Base-by-base conservation (phyloP, 2,329 filamentous ascomycete species). In the Diplodia scrobiculata region DNA sequence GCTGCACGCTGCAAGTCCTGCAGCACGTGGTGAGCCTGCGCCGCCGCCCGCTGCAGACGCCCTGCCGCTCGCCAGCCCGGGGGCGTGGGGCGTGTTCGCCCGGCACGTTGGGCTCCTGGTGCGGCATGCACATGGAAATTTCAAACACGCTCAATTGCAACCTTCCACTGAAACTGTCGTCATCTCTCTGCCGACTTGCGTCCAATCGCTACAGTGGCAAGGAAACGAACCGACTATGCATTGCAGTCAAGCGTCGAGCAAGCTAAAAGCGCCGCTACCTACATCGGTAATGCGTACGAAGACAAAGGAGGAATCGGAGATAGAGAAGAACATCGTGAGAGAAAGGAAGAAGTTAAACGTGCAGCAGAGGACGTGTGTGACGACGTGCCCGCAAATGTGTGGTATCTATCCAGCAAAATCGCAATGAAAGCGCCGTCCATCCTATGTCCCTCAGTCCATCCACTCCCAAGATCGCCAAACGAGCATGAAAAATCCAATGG, bases 321-420 rank as follows among this genome's bases (percentile, higher is more conserved):
- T 9, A 45, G 19, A 19, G 3, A 10, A 19, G 9, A 19, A 45
- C 6, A 19, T 19, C 17, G 17, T 6, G 9, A 45, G 17, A 36
- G 50, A 32, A n/a, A 54, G 32, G 9, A 60, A 58, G 45, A 41
- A n/a, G 27, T 60, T 48, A n/a, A 34, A 62, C 45, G 29, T 62
- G 58, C 45, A 62, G 58, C 58, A 62, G 45, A 34, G 55, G 58
- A 36, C 58, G 58, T 62, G 45, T 29, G 45, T 50, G 58, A 62
- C 58, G 58, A 62, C 58, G 27, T 62, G 58, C 29, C 25, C 45
- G 58, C 58, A 34, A 62, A 62, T 29, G 58, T 50, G 41, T 62
- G 58, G 58, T 62, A 62, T 62, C 58, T 62, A 62, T 29, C 58
- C 58, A 38, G 36, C 58, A 62, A 62, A 48, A 29, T 50, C 27